Base-by-base conservation (phyloP, 768 basidiomycete genomes). In the Xerocomellus amylosporus region DNA sequence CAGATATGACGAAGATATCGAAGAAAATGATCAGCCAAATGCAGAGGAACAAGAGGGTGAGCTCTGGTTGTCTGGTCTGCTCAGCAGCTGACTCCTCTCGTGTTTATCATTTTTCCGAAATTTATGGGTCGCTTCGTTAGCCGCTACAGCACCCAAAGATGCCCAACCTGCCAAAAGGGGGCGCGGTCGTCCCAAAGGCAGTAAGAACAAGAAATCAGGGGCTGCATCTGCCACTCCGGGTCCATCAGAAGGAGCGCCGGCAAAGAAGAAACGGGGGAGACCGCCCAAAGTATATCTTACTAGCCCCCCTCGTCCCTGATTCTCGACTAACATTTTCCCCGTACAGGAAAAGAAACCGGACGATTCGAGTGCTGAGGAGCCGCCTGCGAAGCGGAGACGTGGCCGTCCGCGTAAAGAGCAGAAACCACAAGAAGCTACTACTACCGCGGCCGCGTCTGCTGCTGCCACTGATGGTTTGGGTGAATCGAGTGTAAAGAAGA, bases 181-280 rank as follows among this genome's bases (percentile, higher is more conserved):
- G 65, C 82, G 93, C 44, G 93, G 93, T 50, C 84, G 93, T 60
- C 93, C 93, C 56, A 91, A 87, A 71, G 93, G 93, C 63, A 90
- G 88, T 73, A 94, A 90, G 76, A 84, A 84, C 73, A 84, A 82
- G 76, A 81, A 79, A 65, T 70, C 67, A 60, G 65, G 69, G 67
- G 73, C 66, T 55, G 59, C 72, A 37, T 61, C 71, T 51, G 37
- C 71, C 15, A 58, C 72, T 17, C 58, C 64, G 14, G 56, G 56
- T 28, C 58, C 66, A 48, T 61, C 72, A 56, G 67, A 69, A 49
- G 68, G 64, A 2, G 38, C 65, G 22, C 66, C 58, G 41, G 49
- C 65, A 49, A 79, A 78, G 72, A 74, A 75, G 62, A 79, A 77
- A 50, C 71, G 80, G 58, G 80, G 80, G 24, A 70, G 80, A 58